A percentile compares a stretch with the other conserved stretches of the same genome.
These are phyloP conservation scores for Galeopsis tetrahit DNA, from an alignment of 257 asterid genomes.

Conservation along the genomic window DNA sequence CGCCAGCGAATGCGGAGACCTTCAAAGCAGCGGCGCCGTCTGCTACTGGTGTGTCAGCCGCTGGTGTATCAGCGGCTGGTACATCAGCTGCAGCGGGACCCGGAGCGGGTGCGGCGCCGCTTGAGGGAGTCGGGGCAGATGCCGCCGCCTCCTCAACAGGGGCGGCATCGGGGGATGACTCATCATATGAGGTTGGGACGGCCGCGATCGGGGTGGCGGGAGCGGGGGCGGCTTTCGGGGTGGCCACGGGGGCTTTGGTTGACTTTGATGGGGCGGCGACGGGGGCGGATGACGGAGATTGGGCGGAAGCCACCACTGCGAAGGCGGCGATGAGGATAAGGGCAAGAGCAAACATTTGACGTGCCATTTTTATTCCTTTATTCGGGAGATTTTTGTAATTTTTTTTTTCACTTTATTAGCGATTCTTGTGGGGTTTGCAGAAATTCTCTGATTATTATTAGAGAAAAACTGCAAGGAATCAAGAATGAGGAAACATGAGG, in stretches of 20 bases:
- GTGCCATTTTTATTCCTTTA: slow-evolving; percentile 53
- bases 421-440: slow-evolving; percentile 57
- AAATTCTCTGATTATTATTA: slow-evolving; percentile 34
- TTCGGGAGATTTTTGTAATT: not conserved
- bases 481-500: slow-evolving; percentile 44
- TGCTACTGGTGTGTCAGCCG: slow-evolving; percentile 38
- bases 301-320: slow-evolving; percentile 57
- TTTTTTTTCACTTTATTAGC: slow-evolving; percentile 13
- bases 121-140: slow-evolving; percentile 54
- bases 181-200: slow-evolving; percentile 6
- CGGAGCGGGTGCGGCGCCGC: slow-evolving; percentile 36
- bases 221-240: slow-evolving; percentile 29
- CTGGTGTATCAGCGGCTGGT: slow-evolving; percentile 25
- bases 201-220: not conserved
- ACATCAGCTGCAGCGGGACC: slow-evolving; percentile 31
- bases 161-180: slow-evolving; percentile 27
- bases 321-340: slow-evolving; percentile 58
- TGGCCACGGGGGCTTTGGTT: slow-evolving; percentile 15
- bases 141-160: slow-evolving; percentile 43
- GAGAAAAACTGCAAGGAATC: slow-evolving; percentile 46
- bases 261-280: slow-evolving; percentile 30
- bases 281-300: slow-evolving; percentile 48
- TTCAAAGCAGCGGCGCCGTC: slow-evolving; percentile 52
- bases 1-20: slow-evolving; percentile 50
- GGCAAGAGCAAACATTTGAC: slow-evolving; percentile 58